phyloP scores from a whole-genome alignment of 2,329 filamentous ascomycete species.

The Aaosphaeria arxii region DNA sequence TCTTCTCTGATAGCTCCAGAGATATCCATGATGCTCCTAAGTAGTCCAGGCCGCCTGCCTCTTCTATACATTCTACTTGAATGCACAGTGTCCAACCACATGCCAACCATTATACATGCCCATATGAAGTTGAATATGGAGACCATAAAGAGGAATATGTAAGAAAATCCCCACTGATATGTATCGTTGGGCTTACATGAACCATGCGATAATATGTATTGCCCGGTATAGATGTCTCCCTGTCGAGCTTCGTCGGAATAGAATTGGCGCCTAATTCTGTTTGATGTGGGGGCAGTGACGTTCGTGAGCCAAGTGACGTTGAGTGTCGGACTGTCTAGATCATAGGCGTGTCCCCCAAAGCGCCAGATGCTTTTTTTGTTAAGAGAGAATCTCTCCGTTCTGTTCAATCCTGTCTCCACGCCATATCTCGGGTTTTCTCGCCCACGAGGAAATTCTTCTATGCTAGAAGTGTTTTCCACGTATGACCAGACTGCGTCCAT shows the following conservation, averaged over 20 bases:
- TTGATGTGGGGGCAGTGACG: not conserved
- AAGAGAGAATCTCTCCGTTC: constrained; percentile 1
- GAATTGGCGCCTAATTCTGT: constrained; percentile 1
- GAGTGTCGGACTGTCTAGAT: constrained; percentile 11
- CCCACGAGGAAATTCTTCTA: not conserved
- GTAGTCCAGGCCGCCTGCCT: constrained; percentile 25
- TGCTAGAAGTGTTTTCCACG: not conserved
- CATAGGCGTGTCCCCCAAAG: constrained; percentile 1
- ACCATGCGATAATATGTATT: constrained; percentile 19
- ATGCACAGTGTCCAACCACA: constrained; percentile 30
- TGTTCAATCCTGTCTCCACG: not conserved
- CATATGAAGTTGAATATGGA: constrained; percentile 33
- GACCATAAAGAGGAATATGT: constrained; percentile 35
- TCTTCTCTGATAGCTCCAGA: constrained; percentile 25
- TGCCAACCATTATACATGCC: constrained; percentile 28
- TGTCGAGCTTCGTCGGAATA: constrained; percentile 13
- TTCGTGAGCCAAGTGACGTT: constrained; percentile 9
- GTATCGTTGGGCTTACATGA: constrained; percentile 29
- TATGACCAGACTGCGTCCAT: constrained; percentile 4
- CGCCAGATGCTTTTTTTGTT: constrained; percentile 2
- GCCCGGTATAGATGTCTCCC: constrained; percentile 11
- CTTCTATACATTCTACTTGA: constrained; percentile 26
- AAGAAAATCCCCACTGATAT: constrained; percentile 35
- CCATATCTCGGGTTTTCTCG: not conserved
- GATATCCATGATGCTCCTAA: constrained; percentile 26